Conservation (phyloP, 129 eudicot species). For the Heracleum sosnowskyi region DNA sequence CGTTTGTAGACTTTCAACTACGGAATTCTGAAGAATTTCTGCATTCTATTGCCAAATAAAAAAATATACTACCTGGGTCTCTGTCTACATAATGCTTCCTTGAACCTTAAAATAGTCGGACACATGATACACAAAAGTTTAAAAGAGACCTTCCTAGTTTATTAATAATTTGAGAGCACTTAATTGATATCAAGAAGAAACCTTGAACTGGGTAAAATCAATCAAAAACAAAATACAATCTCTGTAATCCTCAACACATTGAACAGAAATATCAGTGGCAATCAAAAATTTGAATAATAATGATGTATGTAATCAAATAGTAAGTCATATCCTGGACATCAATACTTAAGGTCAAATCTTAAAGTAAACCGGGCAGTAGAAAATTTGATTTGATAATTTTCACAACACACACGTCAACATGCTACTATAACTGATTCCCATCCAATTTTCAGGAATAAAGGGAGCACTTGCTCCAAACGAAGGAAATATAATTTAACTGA, state of each 20-base stretch:
- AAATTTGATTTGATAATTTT: no score
- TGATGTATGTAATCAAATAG: not conserved
- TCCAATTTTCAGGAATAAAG: not conserved
- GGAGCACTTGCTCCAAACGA: not conserved
- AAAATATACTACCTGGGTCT: not conserved
- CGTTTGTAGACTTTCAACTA: no score
- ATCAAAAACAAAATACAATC: not conserved
- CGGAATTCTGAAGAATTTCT: not conserved
- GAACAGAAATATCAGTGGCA: not conserved
- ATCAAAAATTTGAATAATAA: not conserved
- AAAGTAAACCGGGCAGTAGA: not conserved
- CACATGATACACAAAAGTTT: not conserved
- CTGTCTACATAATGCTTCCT: not conserved
- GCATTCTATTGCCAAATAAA: not conserved
- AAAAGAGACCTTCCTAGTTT: no score
- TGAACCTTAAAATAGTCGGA: not conserved
- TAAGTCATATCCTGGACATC: not conserved
- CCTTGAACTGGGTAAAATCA: not conserved
- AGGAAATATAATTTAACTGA: not conserved
- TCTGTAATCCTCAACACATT: not conserved
- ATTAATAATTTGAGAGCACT: no score
- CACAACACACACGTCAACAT: not conserved
- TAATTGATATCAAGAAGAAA: no score
- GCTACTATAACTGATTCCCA: not conserved
- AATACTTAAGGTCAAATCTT: not conserved